Base-by-base conservation (phyloP, 345 rosid species). In the Acer yangbiense region DNA sequence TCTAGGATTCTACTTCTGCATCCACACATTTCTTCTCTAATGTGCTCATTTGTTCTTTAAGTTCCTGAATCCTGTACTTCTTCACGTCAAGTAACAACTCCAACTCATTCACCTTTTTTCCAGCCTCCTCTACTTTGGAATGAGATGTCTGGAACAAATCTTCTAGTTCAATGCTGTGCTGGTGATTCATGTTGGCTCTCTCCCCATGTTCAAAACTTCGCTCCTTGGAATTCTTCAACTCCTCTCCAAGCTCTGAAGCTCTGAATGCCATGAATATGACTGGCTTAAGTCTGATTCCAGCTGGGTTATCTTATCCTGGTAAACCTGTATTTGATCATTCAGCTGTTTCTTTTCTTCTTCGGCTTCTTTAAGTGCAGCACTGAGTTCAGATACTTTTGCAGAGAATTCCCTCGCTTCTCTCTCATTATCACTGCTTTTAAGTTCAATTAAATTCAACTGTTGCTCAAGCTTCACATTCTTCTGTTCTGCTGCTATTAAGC, bases 41-140 rank as follows among this genome's bases (percentile, higher is more conserved):
- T 50, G 83, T 60, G 77, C 87, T 79, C 65, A 89, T 76, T 82
- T 91, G 97, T 81, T 93, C 98, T 81, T 91, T 97, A 74, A 93
- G 98, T 80, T 97, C 98, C 83, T 92, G 96, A 78, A 90, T 97
- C 84, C 93, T 90, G 81, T 83, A 85, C 71, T 93, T 94, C 82
- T 91, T 94, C 17, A 98, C 87, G 85, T 92, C 93, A 23, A 94
- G 98, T 64, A 97, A 82, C 92, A 97, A 83, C 79, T 90, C 98
- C 81, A 97, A 79, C 82, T 94, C 98, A 68, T 78, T 88, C 21
- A 82, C 87, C 86, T 80, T 94, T 81, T 92, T 91, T 20, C 87
- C 88, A 41, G 98, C 82, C 60, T 86, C 96, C 81, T 90, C 95
- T 72, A 82, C 85, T 78, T 90, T 90, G 80, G 97, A 88, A 82